These are phyloP conservation scores for Cladosporium sp. DNA, from an alignment of 2,329 filamentous ascomycete species.

Conservation along the genomic window DNA sequence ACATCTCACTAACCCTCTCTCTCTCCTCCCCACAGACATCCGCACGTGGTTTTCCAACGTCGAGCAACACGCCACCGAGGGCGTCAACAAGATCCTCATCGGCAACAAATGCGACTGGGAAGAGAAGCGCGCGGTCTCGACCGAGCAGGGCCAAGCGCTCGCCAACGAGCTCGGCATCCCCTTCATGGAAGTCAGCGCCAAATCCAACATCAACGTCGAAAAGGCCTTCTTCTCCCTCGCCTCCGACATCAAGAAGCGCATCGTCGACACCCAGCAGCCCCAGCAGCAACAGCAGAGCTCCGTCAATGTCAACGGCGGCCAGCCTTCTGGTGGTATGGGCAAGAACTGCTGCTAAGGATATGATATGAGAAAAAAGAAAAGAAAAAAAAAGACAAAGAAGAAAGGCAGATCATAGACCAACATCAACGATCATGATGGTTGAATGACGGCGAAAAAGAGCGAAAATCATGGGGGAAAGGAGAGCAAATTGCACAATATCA, in stretches of 20 bases:
- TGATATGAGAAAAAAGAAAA: background rate
- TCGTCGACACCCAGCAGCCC: constrained; percentile 73
- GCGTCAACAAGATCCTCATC: constrained; percentile 99
- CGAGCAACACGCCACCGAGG: constrained; percentile 95
- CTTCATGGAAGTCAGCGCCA: constrained; percentile 96
- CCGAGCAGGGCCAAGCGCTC: constrained; percentile 85
- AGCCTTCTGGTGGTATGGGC: constrained; percentile 27
- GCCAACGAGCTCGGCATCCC: constrained; percentile 95
- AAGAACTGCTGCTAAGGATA: constrained; percentile 62
- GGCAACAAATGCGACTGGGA: constrained; percentile 99
- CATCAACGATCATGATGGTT: too few species aligned
- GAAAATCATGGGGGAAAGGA: too few species aligned
- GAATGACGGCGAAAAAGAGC: too few species aligned
- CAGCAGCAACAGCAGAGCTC: constrained; percentile 67
- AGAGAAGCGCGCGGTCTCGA: constrained; percentile 92
- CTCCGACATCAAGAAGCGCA: constrained; percentile 94
- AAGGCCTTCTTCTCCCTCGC: constrained; percentile 96
- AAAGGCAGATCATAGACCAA: too few species aligned
- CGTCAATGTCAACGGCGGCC: constrained; percentile 28
- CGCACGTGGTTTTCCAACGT: constrained; percentile 99
- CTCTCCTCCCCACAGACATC: constrained; percentile 62
- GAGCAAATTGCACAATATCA: too few species aligned
- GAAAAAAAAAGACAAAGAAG: too few species aligned
- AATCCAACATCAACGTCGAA: constrained; percentile 99
- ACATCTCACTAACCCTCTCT: background rate